Evolutionary conservation across 2,329 filamentous ascomycete genomes (phyloP), one percentile per base, ranked within the genome.

Genomic region (Trichoderma sp.): DNA sequence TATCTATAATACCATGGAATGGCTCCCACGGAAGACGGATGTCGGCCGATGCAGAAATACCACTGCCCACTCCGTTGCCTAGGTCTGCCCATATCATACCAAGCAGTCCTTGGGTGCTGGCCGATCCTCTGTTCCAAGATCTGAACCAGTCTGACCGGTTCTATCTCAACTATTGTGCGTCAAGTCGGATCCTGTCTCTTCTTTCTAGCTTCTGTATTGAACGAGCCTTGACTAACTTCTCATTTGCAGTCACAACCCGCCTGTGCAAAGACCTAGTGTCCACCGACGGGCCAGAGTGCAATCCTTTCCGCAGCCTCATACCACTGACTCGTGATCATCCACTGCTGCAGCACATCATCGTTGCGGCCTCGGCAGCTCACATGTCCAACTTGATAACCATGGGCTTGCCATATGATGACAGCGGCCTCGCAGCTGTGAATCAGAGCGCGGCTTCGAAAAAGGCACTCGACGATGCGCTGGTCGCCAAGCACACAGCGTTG

Each of bases 181-280:
- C 68, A 77, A 73, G 65, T 33, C 4, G 6, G 27, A 52, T 1
- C 37, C 19, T 16, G 24, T 19, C 11, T 56, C 27, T 19, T 40
- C 21, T 33, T 21, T 49, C 19, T 19, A 37, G 21, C 11, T 49
- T 21, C 24, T 24, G 8, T 1, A 47, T 10, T 21, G n/a, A 21
- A 53, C 16, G 52, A 16, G 2, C 8, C n/a, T 5, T 55, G 52
- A 24, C 37, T 66, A 57, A 66, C 24, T 7, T 58, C n/a, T 43
- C 16, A 21, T 21, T 59, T 7, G 19, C 53, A 87, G 82, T 86
- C 77, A 76, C 83, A 66, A 78, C 75, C n/a, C 76, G 83, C 49
- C 78, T 89, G 60, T 88, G 85, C 77, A 82, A 79, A 74, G 86
- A 87, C 72, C 79, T 88, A 53, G 83, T 85, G 66, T 81, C 83